phyloP scores from a whole-genome alignment of 2,329 filamentous ascomycete species.

The Ophiostoma triangulosporum region DNA sequence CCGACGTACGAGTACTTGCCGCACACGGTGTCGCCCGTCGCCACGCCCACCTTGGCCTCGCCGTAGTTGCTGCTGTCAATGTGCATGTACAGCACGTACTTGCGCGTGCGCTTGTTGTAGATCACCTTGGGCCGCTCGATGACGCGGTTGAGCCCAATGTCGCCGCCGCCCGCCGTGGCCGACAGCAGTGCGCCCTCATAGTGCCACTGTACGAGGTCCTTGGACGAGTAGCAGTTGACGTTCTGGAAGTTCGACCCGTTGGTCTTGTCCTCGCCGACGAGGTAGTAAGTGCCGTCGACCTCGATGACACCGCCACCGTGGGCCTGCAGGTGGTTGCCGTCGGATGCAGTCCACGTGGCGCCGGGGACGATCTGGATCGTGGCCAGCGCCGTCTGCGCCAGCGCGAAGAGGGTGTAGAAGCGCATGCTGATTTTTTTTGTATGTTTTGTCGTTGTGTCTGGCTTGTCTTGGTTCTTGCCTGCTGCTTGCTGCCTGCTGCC shows the following conservation, averaged over 20 bases:
- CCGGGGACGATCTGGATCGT: constrained; percentile 16
- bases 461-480: not conserved
- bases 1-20: constrained; percentile 35
- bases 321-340: constrained; percentile 44
- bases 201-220: constrained; percentile 41
- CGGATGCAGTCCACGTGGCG: constrained; percentile 15
- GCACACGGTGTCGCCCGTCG: constrained; percentile 38
- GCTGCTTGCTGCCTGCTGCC: not conserved
- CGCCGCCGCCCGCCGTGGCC: constrained; percentile 11
- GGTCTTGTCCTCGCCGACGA: constrained; percentile 58
- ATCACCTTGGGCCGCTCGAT: constrained; percentile 58
- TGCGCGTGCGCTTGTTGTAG: constrained; percentile 44
- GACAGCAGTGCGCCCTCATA: constrained; percentile 15
- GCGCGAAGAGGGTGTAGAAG: not conserved
- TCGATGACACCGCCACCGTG: constrained; percentile 53
- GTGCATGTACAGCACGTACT: constrained; percentile 45
- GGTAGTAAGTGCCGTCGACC: constrained; percentile 46
- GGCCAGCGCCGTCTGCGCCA: constrained; percentile 4
- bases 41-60: constrained; percentile 17
- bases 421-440: not conserved
- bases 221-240: constrained; percentile 55
- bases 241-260: constrained; percentile 48
- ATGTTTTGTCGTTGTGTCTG: not conserved
- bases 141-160: constrained; percentile 30
- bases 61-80: constrained; percentile 40